Base-by-base conservation (phyloP, 2,329 filamentous ascomycete genomes). In the Fusarium sp. region DNA sequence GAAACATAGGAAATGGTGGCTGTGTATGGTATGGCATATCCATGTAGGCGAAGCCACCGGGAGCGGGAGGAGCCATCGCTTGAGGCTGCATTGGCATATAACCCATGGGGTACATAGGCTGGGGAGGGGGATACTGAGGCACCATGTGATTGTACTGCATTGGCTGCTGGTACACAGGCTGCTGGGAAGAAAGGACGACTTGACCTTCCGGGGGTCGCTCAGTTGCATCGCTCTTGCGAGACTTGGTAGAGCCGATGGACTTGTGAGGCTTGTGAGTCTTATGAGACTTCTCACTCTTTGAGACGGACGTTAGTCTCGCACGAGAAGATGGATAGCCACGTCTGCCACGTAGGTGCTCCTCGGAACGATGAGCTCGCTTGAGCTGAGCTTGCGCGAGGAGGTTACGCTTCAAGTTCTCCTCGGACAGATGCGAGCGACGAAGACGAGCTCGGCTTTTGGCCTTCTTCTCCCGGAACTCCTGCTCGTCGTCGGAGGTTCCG, bases 391-490 rank as follows among this genome's bases (percentile, higher is more conserved):
- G 50, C 8, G 29, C 52, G 5, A 62, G 40, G 6, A 40, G 42
- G 36, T 69, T 69, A 3, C 55, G 48, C 43, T 58, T 68, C 4
- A 68, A 7, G 20, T 68, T 68, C 29, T 68, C 55, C 11, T 53
- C 60, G 0, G 66, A 68, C 0, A 68, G 27, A 17, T 62, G 51
- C 11, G 21, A 11, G 5, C 61, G 65, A 5, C 36, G 35, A 7
- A 62, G 36, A 11, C 29, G 37, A 7, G 18, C 11, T 5, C 42
- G 45, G 35, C 36, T 29, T n/a, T 42, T 61, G 6, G 15, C 42
- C 36, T 52, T 57, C 18, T 37, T 57, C 49, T 51, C 29, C 8
- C 17, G 35, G 15, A 33, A 31, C 6, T 40, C 49, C 14, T 35
- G 27, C 21, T 66, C 62, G 10, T 67, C 65, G 4, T 41, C 35